A percentile compares a stretch with the other conserved stretches of the same genome.
phyloP scores from a whole-genome alignment of 495 filamentous ascomycete genomes.

The Podospora anserina region DNA sequence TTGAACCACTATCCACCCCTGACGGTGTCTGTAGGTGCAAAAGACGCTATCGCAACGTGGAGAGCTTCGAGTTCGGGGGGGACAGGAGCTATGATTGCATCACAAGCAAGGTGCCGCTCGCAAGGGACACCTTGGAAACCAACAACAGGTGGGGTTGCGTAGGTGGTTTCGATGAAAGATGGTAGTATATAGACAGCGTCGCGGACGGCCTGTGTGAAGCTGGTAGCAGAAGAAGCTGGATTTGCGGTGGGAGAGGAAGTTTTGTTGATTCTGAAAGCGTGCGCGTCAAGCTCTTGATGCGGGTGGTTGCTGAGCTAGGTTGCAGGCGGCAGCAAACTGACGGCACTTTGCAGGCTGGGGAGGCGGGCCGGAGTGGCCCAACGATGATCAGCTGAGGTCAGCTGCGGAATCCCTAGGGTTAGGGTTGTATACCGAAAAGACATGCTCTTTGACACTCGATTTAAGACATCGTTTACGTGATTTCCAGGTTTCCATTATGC shows the following conservation, averaged over 20 bases:
- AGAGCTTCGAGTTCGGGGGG: not conserved
- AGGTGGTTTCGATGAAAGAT: not conserved
- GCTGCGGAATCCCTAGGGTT: not conserved
- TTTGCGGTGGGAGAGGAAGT: not conserved
- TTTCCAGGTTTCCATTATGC: not conserved
- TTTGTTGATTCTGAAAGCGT: not conserved
- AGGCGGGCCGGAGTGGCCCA: not conserved
- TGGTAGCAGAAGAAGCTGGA: not conserved
- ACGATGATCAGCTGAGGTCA: not conserved
- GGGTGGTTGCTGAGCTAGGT: not conserved
- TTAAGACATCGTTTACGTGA: not conserved
- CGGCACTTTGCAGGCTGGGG: not conserved
- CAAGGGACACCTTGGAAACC: conserved; percentile 2
- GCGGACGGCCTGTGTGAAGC: not conserved
- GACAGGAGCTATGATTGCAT: conserved; percentile 3
- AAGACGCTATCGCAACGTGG: not conserved
- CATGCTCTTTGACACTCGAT: not conserved
- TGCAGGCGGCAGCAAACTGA: not conserved
- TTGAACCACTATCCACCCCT: not conserved
- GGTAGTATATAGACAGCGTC: not conserved
- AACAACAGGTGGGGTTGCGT: not conserved
- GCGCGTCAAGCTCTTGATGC: not conserved
- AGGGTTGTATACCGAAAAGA: not conserved
- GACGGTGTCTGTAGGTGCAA: not conserved
- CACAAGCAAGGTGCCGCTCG: conserved; percentile 1